Percentiles rank a stretch among this genome's conserved stretches.
Conservation (phyloP, 2,329 filamentous ascomycete species). For the Venturia nashicola region DNA sequence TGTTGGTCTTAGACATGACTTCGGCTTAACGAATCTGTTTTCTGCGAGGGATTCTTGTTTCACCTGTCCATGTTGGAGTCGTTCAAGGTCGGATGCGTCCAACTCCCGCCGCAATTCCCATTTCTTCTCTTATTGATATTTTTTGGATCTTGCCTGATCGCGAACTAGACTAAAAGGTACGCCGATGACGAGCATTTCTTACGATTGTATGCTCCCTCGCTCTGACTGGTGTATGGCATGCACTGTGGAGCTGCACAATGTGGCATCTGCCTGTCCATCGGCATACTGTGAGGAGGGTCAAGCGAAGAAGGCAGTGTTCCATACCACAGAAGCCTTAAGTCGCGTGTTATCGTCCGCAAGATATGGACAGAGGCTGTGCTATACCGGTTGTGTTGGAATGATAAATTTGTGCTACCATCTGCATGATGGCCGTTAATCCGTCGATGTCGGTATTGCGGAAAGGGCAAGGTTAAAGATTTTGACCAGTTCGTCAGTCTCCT, state of each 20-base stretch:
- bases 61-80: neutral
- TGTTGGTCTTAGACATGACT: neutral
- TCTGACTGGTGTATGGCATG: neutral
- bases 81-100: neutral
- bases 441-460: conserved; percentile 32
- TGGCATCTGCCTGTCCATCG: neutral
- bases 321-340: neutral
- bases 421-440: neutral
- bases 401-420: neutral
- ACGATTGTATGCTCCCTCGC: too few relatives aligned
- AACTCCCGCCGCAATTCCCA: neutral
- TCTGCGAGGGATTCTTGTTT: neutral
- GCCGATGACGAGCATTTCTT: neutral
- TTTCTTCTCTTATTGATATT: neutral
- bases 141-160: neutral
- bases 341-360: neutral
- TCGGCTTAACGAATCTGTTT: neutral
- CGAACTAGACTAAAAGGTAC: neutral
- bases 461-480: conserved; percentile 58
- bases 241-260: neutral
- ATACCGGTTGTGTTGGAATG: neutral
- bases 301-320: neutral
- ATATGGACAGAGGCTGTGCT: neutral
- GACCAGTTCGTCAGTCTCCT: conserved; percentile 58
- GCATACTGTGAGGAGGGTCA: neutral